Conservation (phyloP, 2,329 filamentous ascomycete genomes). For the Dendryphion nanum region DNA sequence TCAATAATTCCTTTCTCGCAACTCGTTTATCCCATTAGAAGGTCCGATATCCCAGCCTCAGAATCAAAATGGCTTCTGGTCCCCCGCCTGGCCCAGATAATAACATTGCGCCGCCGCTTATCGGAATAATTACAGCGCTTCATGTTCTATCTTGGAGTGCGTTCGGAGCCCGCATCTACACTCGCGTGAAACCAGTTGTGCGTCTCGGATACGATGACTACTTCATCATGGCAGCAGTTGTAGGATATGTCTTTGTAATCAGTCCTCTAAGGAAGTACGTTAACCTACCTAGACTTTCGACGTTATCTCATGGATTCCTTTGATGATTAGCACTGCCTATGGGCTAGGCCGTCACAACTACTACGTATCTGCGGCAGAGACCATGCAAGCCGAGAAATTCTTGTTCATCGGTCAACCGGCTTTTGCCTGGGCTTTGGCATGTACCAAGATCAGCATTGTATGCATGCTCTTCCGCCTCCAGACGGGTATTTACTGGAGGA, state of each 20-base stretch:
- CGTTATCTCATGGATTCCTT: too few relatives aligned
- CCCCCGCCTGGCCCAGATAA: not conserved
- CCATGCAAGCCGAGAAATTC: not conserved
- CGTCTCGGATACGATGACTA: not conserved
- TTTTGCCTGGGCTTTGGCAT: slow-evolving; percentile 3
- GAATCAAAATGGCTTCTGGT: too few relatives aligned
- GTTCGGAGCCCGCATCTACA: not conserved
- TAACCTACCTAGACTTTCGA: not conserved
- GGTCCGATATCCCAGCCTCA: too few relatives aligned
- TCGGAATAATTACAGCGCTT: not conserved
- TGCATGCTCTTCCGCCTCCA: too few relatives aligned
- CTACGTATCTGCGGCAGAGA: not conserved
- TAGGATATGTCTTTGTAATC: not conserved
- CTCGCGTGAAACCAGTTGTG: not conserved
- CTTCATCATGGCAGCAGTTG: not conserved
- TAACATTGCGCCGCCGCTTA: not conserved
- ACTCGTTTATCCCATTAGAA: too few relatives aligned
- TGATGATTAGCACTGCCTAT: too few relatives aligned
- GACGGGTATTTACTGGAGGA: too few relatives aligned
- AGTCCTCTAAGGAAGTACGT: not conserved
- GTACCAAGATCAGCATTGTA: too few relatives aligned
- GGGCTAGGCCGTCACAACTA: not conserved
- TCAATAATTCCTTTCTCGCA: too few relatives aligned
- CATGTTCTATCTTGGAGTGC: not conserved
- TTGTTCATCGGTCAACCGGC: slow-evolving; percentile 4